Conservation (phyloP, 306 rosid genomes). For the Vicia villosa region DNA sequence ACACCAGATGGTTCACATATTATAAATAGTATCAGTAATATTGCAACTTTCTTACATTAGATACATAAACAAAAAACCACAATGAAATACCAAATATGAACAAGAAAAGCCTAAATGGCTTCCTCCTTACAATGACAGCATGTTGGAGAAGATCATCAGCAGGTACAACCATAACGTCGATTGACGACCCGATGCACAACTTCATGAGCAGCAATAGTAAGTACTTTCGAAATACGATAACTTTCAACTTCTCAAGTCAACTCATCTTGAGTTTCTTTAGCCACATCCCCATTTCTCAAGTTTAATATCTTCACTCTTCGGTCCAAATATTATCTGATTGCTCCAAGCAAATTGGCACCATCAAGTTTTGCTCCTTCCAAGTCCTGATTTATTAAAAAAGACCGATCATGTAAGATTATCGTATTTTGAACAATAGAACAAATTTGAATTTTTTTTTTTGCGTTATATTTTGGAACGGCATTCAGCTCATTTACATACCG, state of each 20-base stretch:
- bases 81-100: slow-evolving; percentile 25
- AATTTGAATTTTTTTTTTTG: neutral
- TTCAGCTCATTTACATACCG: slow-evolving; percentile 52
- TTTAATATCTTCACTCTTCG: neutral
- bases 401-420: neutral
- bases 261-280: slow-evolving; percentile 20
- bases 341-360: slow-evolving; percentile 92
- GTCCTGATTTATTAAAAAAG: slow-evolving; percentile 45
- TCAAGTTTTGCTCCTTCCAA: slow-evolving; percentile 92
- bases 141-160: slow-evolving; percentile 24
- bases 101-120: slow-evolving; percentile 30
- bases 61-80: slow-evolving; percentile 31
- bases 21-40: slow-evolving; percentile 24
- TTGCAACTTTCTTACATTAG: slow-evolving; percentile 8
- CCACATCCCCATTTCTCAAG: neutral
- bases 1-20: slow-evolving; percentile 21
- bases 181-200: neutral
- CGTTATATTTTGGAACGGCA: too few species aligned
- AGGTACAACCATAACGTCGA: neutral
- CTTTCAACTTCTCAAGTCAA: slow-evolving; percentile 22
- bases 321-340: slow-evolving; percentile 56
- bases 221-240: slow-evolving; percentile 1
- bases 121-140: slow-evolving; percentile 21
- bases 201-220: slow-evolving; percentile 5
- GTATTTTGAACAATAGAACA: slow-evolving; percentile 10